Conservation (phyloP, 768 basidiomycete species). For the Albatrellus ellisii region DNA sequence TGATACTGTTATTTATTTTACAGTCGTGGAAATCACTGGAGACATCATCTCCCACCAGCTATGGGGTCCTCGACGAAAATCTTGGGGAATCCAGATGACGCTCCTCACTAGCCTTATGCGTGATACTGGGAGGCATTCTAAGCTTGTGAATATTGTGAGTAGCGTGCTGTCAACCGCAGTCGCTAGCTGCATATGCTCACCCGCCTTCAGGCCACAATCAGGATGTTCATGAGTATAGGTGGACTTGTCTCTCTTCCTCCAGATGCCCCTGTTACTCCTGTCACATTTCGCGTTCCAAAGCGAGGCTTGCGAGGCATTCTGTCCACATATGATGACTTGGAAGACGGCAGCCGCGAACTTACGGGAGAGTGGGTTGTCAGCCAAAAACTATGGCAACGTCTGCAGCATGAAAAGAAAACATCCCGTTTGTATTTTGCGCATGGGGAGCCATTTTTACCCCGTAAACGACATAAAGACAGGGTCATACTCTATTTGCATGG, state of each 20-base stretch:
- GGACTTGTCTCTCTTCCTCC: slow-evolving; percentile 79
- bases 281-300: slow-evolving; percentile 73
- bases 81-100: slow-evolving; percentile 95
- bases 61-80: slow-evolving; percentile 77
- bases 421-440: too few relatives aligned
- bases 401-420: slow-evolving; percentile 73
- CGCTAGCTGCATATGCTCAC: background rate
- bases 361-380: slow-evolving; percentile 98
- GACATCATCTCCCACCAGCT: slow-evolving; percentile 72
- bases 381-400: slow-evolving; percentile 74
- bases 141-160: slow-evolving; percentile 72
- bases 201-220: slow-evolving; percentile 28
- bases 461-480: slow-evolving; percentile 45
- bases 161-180: background rate
- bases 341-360: slow-evolving; percentile 69
- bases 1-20: slow-evolving; percentile 1
- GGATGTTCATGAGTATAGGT: slow-evolving; percentile 61
- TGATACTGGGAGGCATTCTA: slow-evolving; percentile 68
- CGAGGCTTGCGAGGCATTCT: slow-evolving; percentile 74
- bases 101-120: slow-evolving; percentile 77
- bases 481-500: slow-evolving; percentile 93
- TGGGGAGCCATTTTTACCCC: slow-evolving; percentile 6
- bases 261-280: slow-evolving; percentile 89
- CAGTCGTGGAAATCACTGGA: slow-evolving; percentile 34
- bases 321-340: slow-evolving; percentile 53